Evolutionary conservation across 371 early-diverging fungal species (phyloP).

Genomic region (Gilbertella persicaria): DNA sequence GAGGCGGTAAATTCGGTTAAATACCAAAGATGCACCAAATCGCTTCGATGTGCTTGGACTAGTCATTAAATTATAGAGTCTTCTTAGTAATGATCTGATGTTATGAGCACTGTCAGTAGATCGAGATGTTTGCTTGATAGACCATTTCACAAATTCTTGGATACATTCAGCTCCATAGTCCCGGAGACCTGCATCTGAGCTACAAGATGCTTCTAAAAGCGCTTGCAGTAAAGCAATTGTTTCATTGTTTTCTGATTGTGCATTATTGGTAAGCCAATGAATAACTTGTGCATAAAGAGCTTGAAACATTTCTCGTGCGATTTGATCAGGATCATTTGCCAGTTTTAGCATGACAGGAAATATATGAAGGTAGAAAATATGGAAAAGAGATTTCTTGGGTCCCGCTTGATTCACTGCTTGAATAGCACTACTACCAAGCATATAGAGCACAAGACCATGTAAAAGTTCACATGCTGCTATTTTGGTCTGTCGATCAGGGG

Average conservation of each 20-base stretch:
- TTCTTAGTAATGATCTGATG: conserved; percentile 67
- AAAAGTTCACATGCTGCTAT: conserved; percentile 77
- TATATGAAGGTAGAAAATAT: conserved; percentile 60
- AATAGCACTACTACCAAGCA: conserved; percentile 74
- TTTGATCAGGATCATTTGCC: conserved; percentile 73
- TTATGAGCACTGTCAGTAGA: conserved; percentile 57
- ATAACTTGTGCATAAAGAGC: conserved; percentile 68
- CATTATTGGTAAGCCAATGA: conserved; percentile 80
- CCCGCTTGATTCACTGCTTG: conserved; percentile 41
- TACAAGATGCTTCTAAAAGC: conserved; percentile 69
- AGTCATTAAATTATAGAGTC: conserved; percentile 63
- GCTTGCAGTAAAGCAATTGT: conserved; percentile 69
- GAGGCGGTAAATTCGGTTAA: conserved; percentile 71
- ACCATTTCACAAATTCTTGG: conserved; percentile 75
- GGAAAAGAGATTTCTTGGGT: conserved; percentile 56
- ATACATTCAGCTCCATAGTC: conserved; percentile 79
- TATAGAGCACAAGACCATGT: conserved; percentile 69
- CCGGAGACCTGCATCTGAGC: conserved; percentile 59
- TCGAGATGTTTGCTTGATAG: conserved; percentile 66
- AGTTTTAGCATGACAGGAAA: conserved; percentile 74
- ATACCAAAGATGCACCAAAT: conserved; percentile 69
- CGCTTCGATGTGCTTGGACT: conserved; percentile 68
- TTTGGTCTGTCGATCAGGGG: conserved; percentile 75
- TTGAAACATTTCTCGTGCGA: conserved; percentile 66
- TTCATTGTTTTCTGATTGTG: conserved; percentile 75